Base-by-base conservation (phyloP, 2,329 filamentous ascomycete genomes). In the Talaromyces funiculosus region DNA sequence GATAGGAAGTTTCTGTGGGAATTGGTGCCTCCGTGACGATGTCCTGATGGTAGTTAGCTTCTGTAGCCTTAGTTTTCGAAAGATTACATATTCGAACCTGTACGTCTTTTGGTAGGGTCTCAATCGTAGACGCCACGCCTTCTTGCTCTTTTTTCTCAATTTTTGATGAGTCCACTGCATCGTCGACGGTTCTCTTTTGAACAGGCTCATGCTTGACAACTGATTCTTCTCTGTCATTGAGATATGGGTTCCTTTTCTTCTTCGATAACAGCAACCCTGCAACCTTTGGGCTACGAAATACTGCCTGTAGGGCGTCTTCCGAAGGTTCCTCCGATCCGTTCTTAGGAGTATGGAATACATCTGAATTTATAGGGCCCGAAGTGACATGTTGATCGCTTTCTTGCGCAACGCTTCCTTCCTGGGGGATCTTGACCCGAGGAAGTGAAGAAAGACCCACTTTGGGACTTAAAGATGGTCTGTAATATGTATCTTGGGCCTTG, bases 241-340 rank as follows among this genome's bases (percentile, higher is more conserved):
- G 62, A 56, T 56, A 49, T 16, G 53, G 45, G n/a, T 55, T 40
- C 29, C 43, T 38, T 18, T 37, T 16, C 33, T 49, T 56, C 35
- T 45, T 56, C 20, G 54, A 53, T 31, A 82, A 80, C 14, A 88
- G 73, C 71, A 84, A 77, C 62, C 75, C 80, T 29, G 84, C 82
- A 20, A 86, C 81, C 59, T 78, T 79, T 3, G 81, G 81, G 59
- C 82, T 88, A 60, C 83, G 82, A 67, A 89, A 89, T 0, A 88
- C 72, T 64, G 85, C 81, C 4, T 81, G 80, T 67, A 87, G 81
- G 67, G 86, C 77, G 51, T 82, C 84, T 57, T 85, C 82, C 3
- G 84, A 79, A 16, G 81, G 62, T n/a, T 81, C 77, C 18, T 80
- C 76, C 59, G 79, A 53, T 12, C n/a, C 71, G 18, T 16, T 42